These are phyloP conservation scores for Rhizophagus clarus DNA, from an alignment of 192 early-diverging fungal genomes.

Conservation along the genomic window DNA sequence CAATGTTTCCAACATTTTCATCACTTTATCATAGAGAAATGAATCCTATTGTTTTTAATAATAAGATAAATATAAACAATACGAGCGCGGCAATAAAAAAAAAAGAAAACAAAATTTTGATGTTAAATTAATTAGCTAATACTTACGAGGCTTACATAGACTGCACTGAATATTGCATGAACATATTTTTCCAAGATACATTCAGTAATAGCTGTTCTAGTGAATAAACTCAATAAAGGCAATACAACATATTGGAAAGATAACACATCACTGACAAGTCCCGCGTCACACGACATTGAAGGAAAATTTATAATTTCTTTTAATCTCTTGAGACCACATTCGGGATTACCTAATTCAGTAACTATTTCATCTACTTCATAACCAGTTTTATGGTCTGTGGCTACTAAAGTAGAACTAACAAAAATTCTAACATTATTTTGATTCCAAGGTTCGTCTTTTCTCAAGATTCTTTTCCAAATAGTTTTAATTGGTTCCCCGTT, in stretches of 20 bases:
- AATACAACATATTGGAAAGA: too few relatives aligned
- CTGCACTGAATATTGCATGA: neutral
- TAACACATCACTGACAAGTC: too few relatives aligned
- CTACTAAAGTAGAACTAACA: conserved; percentile 1
- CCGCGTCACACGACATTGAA: too few relatives aligned
- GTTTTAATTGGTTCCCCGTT: neutral
- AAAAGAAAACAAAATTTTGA: too few relatives aligned
- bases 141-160: too few relatives aligned
- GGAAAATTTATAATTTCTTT: too few relatives aligned
- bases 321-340: too few relatives aligned
- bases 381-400: too few relatives aligned
- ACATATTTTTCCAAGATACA: conserved; percentile 38
- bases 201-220: conserved; percentile 37
- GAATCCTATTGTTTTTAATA: neutral
- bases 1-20: conserved; percentile 2
- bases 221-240: conserved; percentile 26
- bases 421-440: neutral
- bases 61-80: neutral
- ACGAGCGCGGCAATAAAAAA: too few relatives aligned
- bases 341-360: too few relatives aligned
- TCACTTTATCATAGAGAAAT: neutral
- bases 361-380: too few relatives aligned
- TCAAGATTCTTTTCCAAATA: neutral
- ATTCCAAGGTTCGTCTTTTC: neutral
- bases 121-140: neutral